Evolutionary conservation across 805 yeast genomes (phyloP).

Genomic region (Ogataea pini): DNA sequence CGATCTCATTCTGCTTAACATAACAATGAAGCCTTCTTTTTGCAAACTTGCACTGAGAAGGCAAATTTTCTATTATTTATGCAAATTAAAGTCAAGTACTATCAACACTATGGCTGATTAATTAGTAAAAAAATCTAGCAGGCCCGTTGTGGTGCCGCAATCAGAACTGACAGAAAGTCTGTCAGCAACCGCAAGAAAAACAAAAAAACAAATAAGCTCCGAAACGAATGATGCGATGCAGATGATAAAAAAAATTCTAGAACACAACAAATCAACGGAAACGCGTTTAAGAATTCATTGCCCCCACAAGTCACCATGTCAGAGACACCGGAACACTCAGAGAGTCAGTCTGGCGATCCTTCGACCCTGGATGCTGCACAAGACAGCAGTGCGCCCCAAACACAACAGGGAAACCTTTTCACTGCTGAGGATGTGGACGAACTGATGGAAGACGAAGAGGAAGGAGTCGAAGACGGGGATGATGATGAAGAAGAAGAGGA

Average conservation of each 20-base stretch:
- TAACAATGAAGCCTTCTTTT: conserved; percentile 8
- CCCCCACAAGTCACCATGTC: background rate
- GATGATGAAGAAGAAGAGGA: conserved; percentile 16
- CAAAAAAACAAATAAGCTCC: background rate
- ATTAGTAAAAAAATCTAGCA: background rate
- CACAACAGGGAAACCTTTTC: conserved; percentile 21
- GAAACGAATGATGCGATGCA: background rate
- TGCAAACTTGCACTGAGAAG: background rate
- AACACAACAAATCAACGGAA: background rate
- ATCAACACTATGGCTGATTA: background rate
- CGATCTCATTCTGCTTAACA: conserved; percentile 37
- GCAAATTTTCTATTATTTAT: background rate
- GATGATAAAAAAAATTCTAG: background rate
- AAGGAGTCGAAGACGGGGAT: conserved; percentile 27
- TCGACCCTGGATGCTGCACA: background rate
- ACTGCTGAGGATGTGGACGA: conserved; percentile 25
- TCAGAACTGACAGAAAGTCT: background rate
- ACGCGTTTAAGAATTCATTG: background rate
- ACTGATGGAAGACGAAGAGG: conserved; percentile 34
- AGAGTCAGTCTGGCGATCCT: background rate
- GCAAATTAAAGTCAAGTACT: too few species aligned
- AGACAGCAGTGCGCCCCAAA: background rate
- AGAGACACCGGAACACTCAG: conserved; percentile 4
- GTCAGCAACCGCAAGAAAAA: background rate
- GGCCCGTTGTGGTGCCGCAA: background rate